Evolutionary conservation across 345 rosid genomes (phyloP), one percentile per base, ranked within the genome.

Genomic region (Turritis glabra): DNA sequence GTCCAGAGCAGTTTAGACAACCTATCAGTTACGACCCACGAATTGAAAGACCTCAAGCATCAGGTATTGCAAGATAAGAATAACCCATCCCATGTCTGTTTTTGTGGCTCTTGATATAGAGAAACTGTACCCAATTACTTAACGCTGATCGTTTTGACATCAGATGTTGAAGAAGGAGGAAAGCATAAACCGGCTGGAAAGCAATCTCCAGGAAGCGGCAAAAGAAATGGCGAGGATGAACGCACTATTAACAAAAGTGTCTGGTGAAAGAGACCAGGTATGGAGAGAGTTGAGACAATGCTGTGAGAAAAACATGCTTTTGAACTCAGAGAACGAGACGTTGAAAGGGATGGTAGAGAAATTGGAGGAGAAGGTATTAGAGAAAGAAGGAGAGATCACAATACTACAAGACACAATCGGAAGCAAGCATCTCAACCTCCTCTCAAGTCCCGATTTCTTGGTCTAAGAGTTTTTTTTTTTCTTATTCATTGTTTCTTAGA

Each of bases 321-420:
- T 96, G 83, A 88, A 83, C 80, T 85, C 88, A 1, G 96, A 96
- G 86, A 83, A 85, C 25, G 82, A 81, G 25, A 18, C 51, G 21
- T 76, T 92, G 78, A 96, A 83, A 81, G 90, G 79, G 77, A 88
- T 83, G 80, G 77, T 90, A 19, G 96, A 92, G 53, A 73, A 72
- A 52, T 79, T 92, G 43, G 98, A 96, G 27, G 98, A 90, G 77
- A 96, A 86, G 33, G 70, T 90, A 12, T 90, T 87, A 33, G 64
- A 90, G 76, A 96, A 89, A 82, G 99, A 92, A 85, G 97, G 99
- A 15, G 89, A 95, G 76, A 90, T 95, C 71, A 89, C 94, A 44
- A 92, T 95, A 68, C 81, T 92, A 27, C 90, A 87, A 76, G 99
- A 96, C 82, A 63, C 87, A 38, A 43, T 92, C 5, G 80, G 87